Conservation (phyloP, 352 stramenopile genomes). For the Globisporangium splendens region DNA sequence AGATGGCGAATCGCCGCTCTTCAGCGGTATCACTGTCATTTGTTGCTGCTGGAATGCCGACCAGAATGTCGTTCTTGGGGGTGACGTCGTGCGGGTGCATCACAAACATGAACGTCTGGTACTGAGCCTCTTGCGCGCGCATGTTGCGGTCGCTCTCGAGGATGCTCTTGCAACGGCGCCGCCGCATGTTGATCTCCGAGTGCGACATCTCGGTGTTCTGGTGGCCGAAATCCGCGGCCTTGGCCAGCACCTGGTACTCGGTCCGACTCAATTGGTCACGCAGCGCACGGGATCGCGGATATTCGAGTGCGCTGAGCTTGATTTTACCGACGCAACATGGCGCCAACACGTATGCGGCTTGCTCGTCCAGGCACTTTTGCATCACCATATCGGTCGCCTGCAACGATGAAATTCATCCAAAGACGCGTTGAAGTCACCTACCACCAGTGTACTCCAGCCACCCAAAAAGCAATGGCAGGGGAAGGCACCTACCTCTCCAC, state of each 20-base stretch:
- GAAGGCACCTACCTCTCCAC: conserved; percentile 38
- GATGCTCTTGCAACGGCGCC: conserved; percentile 75
- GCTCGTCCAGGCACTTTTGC: conserved; percentile 57
- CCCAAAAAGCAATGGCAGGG: too few relatives aligned
- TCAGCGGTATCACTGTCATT: background rate
- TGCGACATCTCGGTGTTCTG: conserved; percentile 35
- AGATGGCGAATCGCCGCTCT: conserved; percentile 21
- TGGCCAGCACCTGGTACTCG: conserved; percentile 77
- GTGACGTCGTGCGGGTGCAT: conserved; percentile 71
- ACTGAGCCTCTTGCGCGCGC: conserved; percentile 45
- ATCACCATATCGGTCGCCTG: conserved; percentile 78
- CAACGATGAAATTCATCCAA: too few relatives aligned
- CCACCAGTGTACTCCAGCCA: too few relatives aligned
- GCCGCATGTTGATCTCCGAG: conserved; percentile 42
- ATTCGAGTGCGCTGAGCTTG: conserved; percentile 55
- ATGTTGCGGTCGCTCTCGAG: conserved; percentile 78
- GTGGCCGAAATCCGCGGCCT: conserved; percentile 75
- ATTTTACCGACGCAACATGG: conserved; percentile 84
- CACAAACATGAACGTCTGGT: conserved; percentile 71
- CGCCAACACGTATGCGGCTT: conserved; percentile 69
- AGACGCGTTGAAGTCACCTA: too few relatives aligned
- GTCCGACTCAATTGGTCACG: conserved; percentile 35
- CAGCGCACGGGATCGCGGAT: conserved; percentile 55
- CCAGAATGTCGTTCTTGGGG: conserved; percentile 82
- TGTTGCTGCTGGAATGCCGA: conserved; percentile 41